Evolutionary conservation across 2,329 filamentous ascomycete species (phyloP), one percentile per base, ranked within the genome.

Genomic region (Sarocladiaceae sp.): DNA sequence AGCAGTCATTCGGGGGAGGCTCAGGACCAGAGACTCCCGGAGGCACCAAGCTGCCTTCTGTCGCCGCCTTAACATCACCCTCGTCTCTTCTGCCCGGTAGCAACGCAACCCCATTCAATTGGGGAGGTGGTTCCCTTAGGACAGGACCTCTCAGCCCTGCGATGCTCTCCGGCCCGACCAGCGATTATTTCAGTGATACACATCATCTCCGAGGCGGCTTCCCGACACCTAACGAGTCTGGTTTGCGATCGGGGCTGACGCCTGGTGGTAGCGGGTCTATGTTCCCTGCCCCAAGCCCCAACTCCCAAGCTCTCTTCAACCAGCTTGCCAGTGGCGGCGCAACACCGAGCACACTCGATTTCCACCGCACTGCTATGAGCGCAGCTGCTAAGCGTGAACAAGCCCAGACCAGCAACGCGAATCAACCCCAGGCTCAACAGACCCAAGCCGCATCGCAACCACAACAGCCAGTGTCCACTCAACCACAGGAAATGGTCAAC

Each of bases 161-260:
- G 51, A 97, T 98, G 90, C 82, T 98, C 45, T 88, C 89, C 37
- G 93, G 89, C 19, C 93, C 84, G 29, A 43, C 40, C n/a, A 85
- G 78, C 62, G 89, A 96, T 61, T 97, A 96, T 67, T 95, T 96
- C 60, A 78, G 79, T 53, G 88, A 95, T 57, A 83, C 82, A 15
- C 80, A 83, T 59, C 84, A 79, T 48, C 73, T 95, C 51, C 80
- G 86, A 52, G 82, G 88, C 55, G 86, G 87, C 44, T 95, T 95
- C 59, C 88, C 89, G 4, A 97, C 93, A 3, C 91, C 91, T 1
- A 96, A 96, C 78, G 93, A 98, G 67, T 97, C 91, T 6, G 94
- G 88, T 3, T 70, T 97, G 43, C 78, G 93, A 48, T 93, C 89
- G 48, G 93, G 93, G 46, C 68, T 97, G 53, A 97, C 93, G 44